Evolutionary conservation across 768 basidiomycete species (phyloP).

Genomic region (Leucocoprinus leucothites): DNA sequence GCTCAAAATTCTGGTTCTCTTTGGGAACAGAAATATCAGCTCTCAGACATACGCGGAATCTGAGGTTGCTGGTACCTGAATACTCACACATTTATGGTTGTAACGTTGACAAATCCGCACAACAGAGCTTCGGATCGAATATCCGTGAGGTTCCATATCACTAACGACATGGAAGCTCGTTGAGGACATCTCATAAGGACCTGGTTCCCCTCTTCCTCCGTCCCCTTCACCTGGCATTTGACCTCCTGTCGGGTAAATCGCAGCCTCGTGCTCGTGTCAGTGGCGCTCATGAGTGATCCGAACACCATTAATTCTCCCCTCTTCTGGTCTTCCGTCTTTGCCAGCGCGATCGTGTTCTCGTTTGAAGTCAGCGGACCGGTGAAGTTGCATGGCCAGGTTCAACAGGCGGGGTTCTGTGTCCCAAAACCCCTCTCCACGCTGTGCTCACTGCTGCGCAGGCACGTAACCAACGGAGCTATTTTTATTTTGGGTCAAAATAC

Average conservation of each 20-base stretch:
- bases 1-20: no score
- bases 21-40: no score
- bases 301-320: not conserved
- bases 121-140: no score
- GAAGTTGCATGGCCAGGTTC: not conserved
- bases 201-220: no score
- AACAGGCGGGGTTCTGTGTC: no score
- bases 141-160: no score
- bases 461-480: not conserved
- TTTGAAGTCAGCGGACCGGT: not conserved
- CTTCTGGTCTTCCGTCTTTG: not conserved
- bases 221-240: not conserved
- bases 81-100: no score
- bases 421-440: not conserved
- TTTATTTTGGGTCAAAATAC: not conserved
- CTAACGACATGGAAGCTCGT: no score
- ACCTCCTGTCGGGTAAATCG: not conserved
- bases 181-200: no score
- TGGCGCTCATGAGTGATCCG: not conserved
- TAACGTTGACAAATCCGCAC: no score
- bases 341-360: not conserved
- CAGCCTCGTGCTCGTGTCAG: not conserved
- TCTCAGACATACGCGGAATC: no score
- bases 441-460: not conserved
- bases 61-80: no score